Evolutionary conservation across 2,329 filamentous ascomycete genomes (phyloP).

Genomic region (Fusarium continuum): DNA sequence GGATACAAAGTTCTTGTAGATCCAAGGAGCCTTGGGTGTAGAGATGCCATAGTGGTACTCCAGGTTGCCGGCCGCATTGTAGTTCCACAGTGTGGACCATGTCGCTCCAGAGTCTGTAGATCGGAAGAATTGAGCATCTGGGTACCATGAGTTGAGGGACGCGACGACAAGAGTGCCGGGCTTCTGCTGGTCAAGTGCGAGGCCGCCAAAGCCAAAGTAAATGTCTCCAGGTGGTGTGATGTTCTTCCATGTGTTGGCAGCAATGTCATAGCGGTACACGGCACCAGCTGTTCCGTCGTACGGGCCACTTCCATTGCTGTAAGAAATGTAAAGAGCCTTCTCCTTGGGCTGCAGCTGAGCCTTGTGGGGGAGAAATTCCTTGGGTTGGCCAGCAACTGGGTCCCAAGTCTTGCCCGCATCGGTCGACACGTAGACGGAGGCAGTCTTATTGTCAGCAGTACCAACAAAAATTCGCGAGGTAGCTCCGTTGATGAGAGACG

Average conservation of each 20-base stretch:
- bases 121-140: conserved; percentile 65
- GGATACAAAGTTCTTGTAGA: conserved; percentile 59
- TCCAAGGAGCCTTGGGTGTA: conserved; percentile 62
- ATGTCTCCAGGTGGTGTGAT: conserved; percentile 64
- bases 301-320: conserved; percentile 64
- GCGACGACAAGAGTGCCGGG: conserved; percentile 67
- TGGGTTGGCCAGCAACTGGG: conserved; percentile 60
- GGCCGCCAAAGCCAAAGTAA: conserved; percentile 65
- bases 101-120: conserved; percentile 64
- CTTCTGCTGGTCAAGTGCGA: conserved; percentile 62
- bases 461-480: conserved; percentile 67
- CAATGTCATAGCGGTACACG: conserved; percentile 64
- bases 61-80: conserved; percentile 56
- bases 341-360: conserved; percentile 60
- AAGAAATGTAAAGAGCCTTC: conserved; percentile 64
- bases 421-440: conserved; percentile 63
- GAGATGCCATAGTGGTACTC: conserved; percentile 58
- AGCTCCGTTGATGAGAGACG: conserved; percentile 54
- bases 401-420: conserved; percentile 64
- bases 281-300: conserved; percentile 65
- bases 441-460: conserved; percentile 60
- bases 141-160: conserved; percentile 67
- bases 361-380: conserved; percentile 63
- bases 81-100: conserved; percentile 64
- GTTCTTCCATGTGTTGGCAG: conserved; percentile 59